These are phyloP conservation scores for Serpula lacrymans DNA, from an alignment of 768 basidiomycete species.

Conservation along the genomic window DNA sequence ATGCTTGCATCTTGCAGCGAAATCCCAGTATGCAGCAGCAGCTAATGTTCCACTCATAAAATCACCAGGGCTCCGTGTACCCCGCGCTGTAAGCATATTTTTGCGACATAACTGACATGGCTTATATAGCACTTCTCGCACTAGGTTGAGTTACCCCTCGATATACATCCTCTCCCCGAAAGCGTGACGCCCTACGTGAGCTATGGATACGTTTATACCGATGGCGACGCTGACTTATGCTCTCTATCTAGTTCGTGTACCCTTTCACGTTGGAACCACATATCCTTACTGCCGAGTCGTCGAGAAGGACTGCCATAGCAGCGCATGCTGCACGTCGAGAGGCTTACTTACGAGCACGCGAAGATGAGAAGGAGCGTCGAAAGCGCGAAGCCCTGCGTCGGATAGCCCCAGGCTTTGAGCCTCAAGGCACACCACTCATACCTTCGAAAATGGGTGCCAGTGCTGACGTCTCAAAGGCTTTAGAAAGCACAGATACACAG, in stretches of 20 bases:
- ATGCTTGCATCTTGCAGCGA: slow-evolving; percentile 7
- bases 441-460: slow-evolving; percentile 41
- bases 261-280: slow-evolving; percentile 93
- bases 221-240: slow-evolving; percentile 4
- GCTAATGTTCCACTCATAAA: slow-evolving; percentile 84
- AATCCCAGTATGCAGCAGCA: slow-evolving; percentile 77
- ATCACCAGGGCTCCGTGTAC: slow-evolving; percentile 86
- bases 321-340: slow-evolving; percentile 66
- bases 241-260: slow-evolving; percentile 78
- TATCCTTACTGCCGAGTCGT: slow-evolving; percentile 69
- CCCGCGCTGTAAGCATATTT: slow-evolving; percentile 56
- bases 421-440: slow-evolving; percentile 54
- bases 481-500: slow-evolving; percentile 6
- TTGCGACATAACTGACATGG: not conserved
- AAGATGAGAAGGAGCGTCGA: slow-evolving; percentile 71
- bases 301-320: slow-evolving; percentile 64
- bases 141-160: slow-evolving; percentile 82
- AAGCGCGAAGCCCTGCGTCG: slow-evolving; percentile 62
- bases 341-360: slow-evolving; percentile 63
- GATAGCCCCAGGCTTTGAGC: slow-evolving; percentile 86
- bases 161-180: slow-evolving; percentile 93
- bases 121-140: not conserved
- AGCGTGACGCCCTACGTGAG: slow-evolving; percentile 85
- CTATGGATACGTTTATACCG: not conserved
- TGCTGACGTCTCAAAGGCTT: slow-evolving; percentile 10